Conservation (phyloP, 208 protist genomes). For the Tritrichomonas foetus region DNA sequence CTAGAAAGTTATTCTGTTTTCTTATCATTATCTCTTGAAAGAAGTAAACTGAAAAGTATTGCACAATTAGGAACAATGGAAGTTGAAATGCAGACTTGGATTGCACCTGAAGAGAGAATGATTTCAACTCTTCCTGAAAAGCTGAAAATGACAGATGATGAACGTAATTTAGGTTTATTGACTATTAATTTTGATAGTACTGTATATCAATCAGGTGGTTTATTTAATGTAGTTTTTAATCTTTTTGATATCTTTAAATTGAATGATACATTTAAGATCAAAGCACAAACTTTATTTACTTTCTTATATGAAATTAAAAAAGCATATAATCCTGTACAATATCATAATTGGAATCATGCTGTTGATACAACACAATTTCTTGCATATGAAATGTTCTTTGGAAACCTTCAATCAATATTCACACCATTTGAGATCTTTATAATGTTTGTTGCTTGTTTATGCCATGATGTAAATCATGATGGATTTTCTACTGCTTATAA, state of each 20-base stretch:
- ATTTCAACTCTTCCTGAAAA: background rate
- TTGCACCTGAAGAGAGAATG: background rate
- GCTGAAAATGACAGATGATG: background rate
- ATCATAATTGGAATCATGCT: conserved; percentile 67
- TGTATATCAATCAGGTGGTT: background rate
- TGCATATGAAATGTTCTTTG: conserved; percentile 46
- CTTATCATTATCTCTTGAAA: conserved; percentile 22
- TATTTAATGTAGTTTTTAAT: background rate
- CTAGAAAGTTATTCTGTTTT: background rate
- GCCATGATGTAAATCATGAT: conserved; percentile 90
- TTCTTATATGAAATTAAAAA: conserved; percentile 33
- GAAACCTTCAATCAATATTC: conserved; percentile 61
- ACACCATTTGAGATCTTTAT: conserved; percentile 71
- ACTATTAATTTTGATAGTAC: background rate
- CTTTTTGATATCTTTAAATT: conserved; percentile 45
- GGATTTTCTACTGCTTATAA: conserved; percentile 89
- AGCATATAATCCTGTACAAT: conserved; percentile 54
- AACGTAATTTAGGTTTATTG: background rate
- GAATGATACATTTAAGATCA: conserved; percentile 26
- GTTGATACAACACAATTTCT: conserved; percentile 64
- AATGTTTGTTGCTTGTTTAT: conserved; percentile 70
- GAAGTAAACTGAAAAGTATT: background rate
- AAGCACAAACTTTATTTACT: background rate
- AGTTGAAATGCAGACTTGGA: conserved; percentile 21
- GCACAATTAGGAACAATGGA: background rate